Base-by-base conservation (phyloP, 1,284 basidiomycete species). In the Polyporus tsugae region DNA sequence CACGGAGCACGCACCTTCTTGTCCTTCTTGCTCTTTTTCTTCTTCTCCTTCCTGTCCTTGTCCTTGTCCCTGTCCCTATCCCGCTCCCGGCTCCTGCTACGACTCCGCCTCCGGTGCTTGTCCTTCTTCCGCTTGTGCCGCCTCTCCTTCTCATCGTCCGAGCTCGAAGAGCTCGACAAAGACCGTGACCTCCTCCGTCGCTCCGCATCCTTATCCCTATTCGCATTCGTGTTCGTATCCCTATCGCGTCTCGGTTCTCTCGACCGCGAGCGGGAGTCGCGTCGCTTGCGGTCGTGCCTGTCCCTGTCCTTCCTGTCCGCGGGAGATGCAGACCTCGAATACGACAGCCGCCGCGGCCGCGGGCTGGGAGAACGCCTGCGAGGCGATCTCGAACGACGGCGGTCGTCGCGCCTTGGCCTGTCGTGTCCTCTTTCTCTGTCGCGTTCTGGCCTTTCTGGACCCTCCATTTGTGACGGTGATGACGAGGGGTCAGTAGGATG, bases 21-120 rank as follows among this genome's bases (percentile, higher is more conserved):
- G 70, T 89, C 88, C 73, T 86, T 88, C 81, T 89, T 92, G 74
- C 88, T 88, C 75, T 89, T 90, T 79, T 87, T 89, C 77, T 84
- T 84, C 68, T 89, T 88, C 74, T 52, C 46, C 46, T 82, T 85
- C 75, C 52, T 52, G 11, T 91, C 81, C 75, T 88, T 90, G 79
- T 87, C 86, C 75, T 29, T 52, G 11, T 91, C 81, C 75, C 89
- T 90, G 79, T 87, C 86, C 72, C 85, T 85, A 41, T 84, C 83
- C 53, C 83, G 80, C 65, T 83, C 84, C 67, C 83, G 82, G 63
- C 81, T 84, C 77, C 78, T 82, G 79, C 74, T 85, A 76, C 63
- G 60, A 59, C 78, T 75, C 66, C 78, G 79, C 68, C 84, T 85
- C 72, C 58, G 58, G 11, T 84, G 86, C 75, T 84, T 77, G 63